Percentiles rank a stretch among this genome's conserved stretches.
Conservation (phyloP, 129 eudicot genomes). For the Centaurea solstitialis region DNA sequence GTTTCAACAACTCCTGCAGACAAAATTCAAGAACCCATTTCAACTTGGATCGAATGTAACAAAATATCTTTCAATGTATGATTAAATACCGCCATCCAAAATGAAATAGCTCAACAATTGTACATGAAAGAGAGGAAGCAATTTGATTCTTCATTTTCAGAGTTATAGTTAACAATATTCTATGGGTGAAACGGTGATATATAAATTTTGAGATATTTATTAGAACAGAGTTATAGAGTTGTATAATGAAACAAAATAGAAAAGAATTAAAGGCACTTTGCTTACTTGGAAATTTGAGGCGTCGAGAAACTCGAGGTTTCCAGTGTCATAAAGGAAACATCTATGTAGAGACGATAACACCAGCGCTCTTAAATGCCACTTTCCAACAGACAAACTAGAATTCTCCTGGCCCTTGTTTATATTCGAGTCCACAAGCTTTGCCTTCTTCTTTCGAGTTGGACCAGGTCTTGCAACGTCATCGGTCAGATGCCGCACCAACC, state of each 20-base stretch:
- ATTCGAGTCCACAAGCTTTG: conserved; percentile 49
- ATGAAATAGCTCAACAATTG: neutral
- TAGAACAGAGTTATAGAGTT: neutral
- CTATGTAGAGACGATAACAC: conserved; percentile 76
- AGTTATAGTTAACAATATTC: neutral
- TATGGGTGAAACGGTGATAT: neutral
- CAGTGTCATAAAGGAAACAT: conserved; percentile 80
- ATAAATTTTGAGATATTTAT: too few species aligned
- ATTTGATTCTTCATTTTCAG: neutral
- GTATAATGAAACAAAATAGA: neutral
- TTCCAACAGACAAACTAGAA: conserved; percentile 39
- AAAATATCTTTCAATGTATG: neutral
- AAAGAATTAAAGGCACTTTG: neutral
- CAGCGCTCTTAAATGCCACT: conserved; percentile 74
- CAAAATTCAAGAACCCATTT: neutral
- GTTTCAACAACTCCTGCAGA: conserved; percentile 71
- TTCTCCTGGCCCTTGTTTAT: conserved; percentile 23
- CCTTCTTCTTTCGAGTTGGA: conserved; percentile 66
- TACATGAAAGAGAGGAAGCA: neutral
- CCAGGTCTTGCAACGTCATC: conserved; percentile 46
- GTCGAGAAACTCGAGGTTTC: conserved; percentile 73
- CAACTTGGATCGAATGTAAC: neutral
- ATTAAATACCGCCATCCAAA: neutral
- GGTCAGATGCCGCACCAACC: conserved; percentile 66
- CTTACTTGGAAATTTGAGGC: conserved; percentile 82